A percentile compares a stretch with the other conserved stretches of the same genome.
phyloP scores from a whole-genome alignment of 179 eudicot genomes.

The Beta lomatogona region DNA sequence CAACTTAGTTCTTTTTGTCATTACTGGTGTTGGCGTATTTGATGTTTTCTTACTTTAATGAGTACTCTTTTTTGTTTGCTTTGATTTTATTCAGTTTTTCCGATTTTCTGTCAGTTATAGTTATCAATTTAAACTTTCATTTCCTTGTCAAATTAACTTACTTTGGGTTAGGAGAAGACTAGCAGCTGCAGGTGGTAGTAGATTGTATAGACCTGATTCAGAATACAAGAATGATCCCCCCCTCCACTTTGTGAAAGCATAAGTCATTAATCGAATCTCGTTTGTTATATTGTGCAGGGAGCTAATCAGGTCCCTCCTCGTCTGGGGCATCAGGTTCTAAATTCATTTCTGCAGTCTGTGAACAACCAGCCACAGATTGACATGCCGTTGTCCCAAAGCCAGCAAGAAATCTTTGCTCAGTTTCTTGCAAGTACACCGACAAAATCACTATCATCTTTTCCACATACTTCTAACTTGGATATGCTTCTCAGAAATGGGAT shows the following conservation, averaged over 20 bases:
- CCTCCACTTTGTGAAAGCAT: not conserved
- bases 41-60: not conserved
- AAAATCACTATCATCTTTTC: constrained; percentile 22
- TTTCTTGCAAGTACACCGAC: constrained; percentile 20
- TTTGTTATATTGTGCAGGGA: constrained; percentile 26
- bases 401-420: constrained; percentile 26
- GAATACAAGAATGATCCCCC: not conserved
- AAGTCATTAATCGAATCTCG: not conserved
- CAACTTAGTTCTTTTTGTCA: not conserved
- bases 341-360: constrained; percentile 19
- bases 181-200: not conserved
- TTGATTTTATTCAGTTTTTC: not conserved
- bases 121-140: not conserved
- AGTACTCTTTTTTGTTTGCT: not conserved
- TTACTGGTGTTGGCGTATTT: not conserved
- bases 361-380: constrained; percentile 10
- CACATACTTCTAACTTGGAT: constrained; percentile 13
- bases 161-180: not conserved
- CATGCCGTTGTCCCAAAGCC: constrained; percentile 19
- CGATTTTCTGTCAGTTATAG: not conserved
- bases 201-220: not conserved
- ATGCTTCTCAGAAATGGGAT: constrained; percentile 16
- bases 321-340: constrained; percentile 19
- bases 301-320: constrained; percentile 23
- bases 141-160: not conserved